Percentiles rank a stretch among this genome's conserved stretches.
Evolutionary conservation across 1,284 basidiomycete genomes (phyloP).

Genomic region (Singerocomus rubriflavus): DNA sequence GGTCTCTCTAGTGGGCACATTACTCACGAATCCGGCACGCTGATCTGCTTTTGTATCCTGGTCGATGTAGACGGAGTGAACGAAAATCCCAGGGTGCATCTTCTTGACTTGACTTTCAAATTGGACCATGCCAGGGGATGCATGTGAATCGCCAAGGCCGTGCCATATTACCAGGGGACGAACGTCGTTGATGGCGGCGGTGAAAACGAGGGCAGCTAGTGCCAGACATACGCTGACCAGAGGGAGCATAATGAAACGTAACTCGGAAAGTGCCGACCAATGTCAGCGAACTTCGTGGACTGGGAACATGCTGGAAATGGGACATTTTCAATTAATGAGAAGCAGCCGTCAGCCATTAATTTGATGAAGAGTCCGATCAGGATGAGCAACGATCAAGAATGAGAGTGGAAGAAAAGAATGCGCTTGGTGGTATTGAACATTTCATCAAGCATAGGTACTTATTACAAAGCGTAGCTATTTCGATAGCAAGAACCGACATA

Average conservation of each 20-base stretch:
- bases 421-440: no score
- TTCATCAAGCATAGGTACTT: no score
- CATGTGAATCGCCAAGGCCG: constrained; percentile 77
- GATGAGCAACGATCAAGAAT: no score
- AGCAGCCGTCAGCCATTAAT: no score
- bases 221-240: constrained; percentile 13
- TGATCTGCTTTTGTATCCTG: constrained; percentile 68
- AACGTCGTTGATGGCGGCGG: constrained; percentile 19
- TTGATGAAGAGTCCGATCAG: no score
- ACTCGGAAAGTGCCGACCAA: no score
- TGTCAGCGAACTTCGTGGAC: not conserved
- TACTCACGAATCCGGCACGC: constrained; percentile 75
- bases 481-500: no score
- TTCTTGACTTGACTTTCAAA: constrained; percentile 67
- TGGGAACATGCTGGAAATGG: no score
- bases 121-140: constrained; percentile 63
- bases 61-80: constrained; percentile 79
- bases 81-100: constrained; percentile 80
- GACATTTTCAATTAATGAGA: no score
- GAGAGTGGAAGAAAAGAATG: no score
- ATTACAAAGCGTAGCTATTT: no score
- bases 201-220: constrained; percentile 7
- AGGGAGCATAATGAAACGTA: constrained; percentile 18
- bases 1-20: not conserved
- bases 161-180: constrained; percentile 94